A percentile compares a stretch with the other conserved stretches of the same genome.
Evolutionary conservation across 1,284 basidiomycete species (phyloP).

Genomic region (Tilletia horrida): DNA sequence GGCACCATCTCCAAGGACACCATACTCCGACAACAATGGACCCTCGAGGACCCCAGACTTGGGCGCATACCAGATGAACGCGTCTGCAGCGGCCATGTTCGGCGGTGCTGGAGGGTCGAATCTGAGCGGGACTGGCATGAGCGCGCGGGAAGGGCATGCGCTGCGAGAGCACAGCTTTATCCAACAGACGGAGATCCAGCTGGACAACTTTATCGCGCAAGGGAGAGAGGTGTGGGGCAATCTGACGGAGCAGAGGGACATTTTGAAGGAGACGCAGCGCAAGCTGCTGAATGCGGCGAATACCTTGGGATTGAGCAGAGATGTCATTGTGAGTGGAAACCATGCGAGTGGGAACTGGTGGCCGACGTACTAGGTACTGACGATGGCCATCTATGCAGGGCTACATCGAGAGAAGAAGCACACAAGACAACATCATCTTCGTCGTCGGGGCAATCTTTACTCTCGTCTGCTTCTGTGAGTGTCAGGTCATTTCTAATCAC

Average conservation of each 20-base stretch:
- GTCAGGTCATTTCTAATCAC: constrained; percentile 15
- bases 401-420: constrained; percentile 51
- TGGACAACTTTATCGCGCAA: constrained; percentile 53
- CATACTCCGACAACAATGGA: background rate
- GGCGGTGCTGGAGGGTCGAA: constrained; percentile 22
- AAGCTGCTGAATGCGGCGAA: constrained; percentile 49
- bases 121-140: constrained; percentile 21
- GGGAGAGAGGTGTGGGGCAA: constrained; percentile 52
- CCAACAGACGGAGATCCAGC: constrained; percentile 48
- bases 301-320: constrained; percentile 49
- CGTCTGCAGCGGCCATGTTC: constrained; percentile 47
- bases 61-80: constrained; percentile 51
- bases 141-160: constrained; percentile 46
- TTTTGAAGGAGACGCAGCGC: constrained; percentile 49
- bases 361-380: constrained; percentile 39
- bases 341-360: constrained; percentile 47
- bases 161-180: constrained; percentile 53
- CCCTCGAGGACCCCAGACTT: background rate
- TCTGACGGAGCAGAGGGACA: constrained; percentile 50
- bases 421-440: constrained; percentile 53
- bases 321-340: constrained; percentile 46
- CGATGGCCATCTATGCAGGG: constrained; percentile 21
- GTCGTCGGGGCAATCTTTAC: constrained; percentile 48
- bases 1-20: background rate
- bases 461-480: constrained; percentile 47